A percentile compares a stretch with the other conserved stretches of the same genome.
These are phyloP conservation scores for Lentinula lateritia DNA, from an alignment of 768 basidiomycete genomes.

Conservation along the genomic window DNA sequence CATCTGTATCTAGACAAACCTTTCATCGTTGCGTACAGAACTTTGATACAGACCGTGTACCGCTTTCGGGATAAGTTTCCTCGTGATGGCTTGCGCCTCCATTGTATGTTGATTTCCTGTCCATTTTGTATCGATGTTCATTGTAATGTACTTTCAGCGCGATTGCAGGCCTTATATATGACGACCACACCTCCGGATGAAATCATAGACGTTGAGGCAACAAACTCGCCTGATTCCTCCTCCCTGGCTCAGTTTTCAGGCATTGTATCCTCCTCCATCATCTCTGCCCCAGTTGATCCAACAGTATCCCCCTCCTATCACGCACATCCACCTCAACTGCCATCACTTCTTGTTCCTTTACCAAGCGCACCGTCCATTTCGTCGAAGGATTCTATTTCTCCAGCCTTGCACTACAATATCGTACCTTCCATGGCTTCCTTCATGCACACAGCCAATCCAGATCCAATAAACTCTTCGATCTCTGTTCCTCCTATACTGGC, in stretches of 20 bases:
- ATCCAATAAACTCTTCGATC: neutral
- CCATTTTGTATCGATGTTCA: neutral
- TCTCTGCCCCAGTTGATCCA: too few species aligned
- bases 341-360: neutral
- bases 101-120: neutral
- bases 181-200: neutral
- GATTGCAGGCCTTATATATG: neutral
- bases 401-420: neutral
- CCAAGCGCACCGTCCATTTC: too few species aligned
- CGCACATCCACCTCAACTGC: neutral
- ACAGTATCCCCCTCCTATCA: too few species aligned
- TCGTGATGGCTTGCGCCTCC: neutral
- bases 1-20: constrained; percentile 22
- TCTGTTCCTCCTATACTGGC: neutral
- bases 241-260: constrained; percentile 1
- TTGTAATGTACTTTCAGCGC: neutral
- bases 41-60: constrained; percentile 25
- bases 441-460: neutral
- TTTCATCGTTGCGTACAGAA: constrained; percentile 25
- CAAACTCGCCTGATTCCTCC: neutral
- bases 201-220: constrained; percentile 3
- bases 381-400: neutral
- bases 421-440: neutral
- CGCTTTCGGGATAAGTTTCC: neutral
- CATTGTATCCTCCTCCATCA: neutral